Conservation (phyloP, 495 filamentous ascomycete genomes). For the Niebla homalea region DNA sequence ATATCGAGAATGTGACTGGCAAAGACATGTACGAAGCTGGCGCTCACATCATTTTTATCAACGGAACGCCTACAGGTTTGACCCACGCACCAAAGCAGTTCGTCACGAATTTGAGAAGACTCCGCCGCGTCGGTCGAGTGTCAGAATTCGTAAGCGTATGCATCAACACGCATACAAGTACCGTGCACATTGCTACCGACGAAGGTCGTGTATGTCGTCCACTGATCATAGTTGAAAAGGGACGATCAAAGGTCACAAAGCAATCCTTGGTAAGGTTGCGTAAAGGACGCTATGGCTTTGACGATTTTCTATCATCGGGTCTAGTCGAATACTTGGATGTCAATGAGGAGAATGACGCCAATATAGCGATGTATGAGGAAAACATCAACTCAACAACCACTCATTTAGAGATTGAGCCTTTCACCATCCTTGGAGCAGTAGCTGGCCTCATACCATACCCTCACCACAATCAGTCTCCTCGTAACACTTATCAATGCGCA, state of each 20-base stretch:
- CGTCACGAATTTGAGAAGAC: slow-evolving; percentile 63
- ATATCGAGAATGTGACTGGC: slow-evolving; percentile 58
- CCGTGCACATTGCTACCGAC: slow-evolving; percentile 91
- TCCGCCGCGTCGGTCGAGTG: slow-evolving; percentile 75
- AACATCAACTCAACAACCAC: slow-evolving; percentile 71
- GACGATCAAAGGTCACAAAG: slow-evolving; percentile 61
- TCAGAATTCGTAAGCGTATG: slow-evolving; percentile 93
- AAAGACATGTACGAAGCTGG: slow-evolving; percentile 70
- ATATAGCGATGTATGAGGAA: slow-evolving; percentile 78
- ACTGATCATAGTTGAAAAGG: slow-evolving; percentile 83
- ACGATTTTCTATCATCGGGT: slow-evolving; percentile 79
- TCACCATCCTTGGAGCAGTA: slow-evolving; percentile 94
- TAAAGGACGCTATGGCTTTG: slow-evolving; percentile 70
- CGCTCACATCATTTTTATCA: slow-evolving; percentile 84
- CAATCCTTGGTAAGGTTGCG: slow-evolving; percentile 66
- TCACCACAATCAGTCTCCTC: slow-evolving; percentile 97
- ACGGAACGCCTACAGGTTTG: slow-evolving; percentile 81
- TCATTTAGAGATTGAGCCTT: slow-evolving; percentile 94
- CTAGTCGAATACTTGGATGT: slow-evolving; percentile 94
- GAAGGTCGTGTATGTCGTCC: slow-evolving; percentile 93
- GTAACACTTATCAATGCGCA: slow-evolving; percentile 98
- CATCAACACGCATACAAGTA: slow-evolving; percentile 80
- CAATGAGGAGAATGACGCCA: slow-evolving; percentile 94
- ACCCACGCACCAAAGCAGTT: slow-evolving; percentile 75
- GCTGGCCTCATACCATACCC: slow-evolving; percentile 95